phyloP scores from a whole-genome alignment of 2,329 filamentous ascomycete genomes.

The Daldinia sp. region DNA sequence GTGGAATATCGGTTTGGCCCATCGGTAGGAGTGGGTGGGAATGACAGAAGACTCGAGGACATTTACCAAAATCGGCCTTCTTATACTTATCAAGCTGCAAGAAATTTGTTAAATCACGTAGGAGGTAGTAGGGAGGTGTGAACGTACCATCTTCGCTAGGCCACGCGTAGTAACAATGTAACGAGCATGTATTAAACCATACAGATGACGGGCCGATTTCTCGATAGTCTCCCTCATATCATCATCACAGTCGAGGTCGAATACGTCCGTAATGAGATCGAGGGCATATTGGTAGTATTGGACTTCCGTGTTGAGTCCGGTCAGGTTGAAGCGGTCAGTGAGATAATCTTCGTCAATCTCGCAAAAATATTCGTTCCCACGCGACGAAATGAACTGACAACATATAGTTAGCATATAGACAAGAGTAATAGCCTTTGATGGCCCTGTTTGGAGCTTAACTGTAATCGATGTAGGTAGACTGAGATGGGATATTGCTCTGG shows the following conservation, averaged over 20 bases:
- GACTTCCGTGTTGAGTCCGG: constrained; percentile 94
- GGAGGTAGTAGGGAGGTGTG: background rate
- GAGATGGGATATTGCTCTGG: background rate
- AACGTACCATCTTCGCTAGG: constrained; percentile 88
- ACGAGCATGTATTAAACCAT: constrained; percentile 92
- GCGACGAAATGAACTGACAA: constrained; percentile 92
- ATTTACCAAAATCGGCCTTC: constrained; percentile 97
- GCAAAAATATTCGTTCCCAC: constrained; percentile 99
- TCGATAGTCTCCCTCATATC: constrained; percentile 98
- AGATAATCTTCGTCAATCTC: constrained; percentile 99
- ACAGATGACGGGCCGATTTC: constrained; percentile 94
- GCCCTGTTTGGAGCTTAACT: too few relatives aligned
- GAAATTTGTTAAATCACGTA: constrained; percentile 18
- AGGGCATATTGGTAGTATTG: constrained; percentile 99
- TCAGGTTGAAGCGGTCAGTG: constrained; percentile 97
- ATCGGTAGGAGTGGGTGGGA: constrained; percentile 93
- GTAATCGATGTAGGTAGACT: too few relatives aligned
- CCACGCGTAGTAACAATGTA: constrained; percentile 97
- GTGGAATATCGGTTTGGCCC: constrained; percentile 89
- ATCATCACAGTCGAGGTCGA: constrained; percentile 98
- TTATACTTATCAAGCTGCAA: constrained; percentile 96
- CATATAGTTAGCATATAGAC: constrained; percentile 35
- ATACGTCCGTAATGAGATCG: constrained; percentile 96
- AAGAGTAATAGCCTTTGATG: background rate
- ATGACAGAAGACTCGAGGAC: constrained; percentile 93